Evolutionary conservation across 176 grass and related monocot genomes (phyloP).

Genomic region (Olyra latifolia): DNA sequence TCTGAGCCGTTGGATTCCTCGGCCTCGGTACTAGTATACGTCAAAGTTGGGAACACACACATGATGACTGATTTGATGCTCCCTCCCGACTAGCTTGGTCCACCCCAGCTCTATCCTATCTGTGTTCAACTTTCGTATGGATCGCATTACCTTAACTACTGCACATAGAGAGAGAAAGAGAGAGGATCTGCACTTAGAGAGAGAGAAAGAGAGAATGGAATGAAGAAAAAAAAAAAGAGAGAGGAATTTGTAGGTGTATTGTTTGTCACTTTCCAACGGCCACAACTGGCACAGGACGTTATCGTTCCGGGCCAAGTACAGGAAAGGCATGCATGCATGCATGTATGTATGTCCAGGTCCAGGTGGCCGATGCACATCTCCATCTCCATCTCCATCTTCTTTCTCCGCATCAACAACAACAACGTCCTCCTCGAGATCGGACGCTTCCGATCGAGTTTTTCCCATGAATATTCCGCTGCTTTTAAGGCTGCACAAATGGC

Average conservation of each 20-base stretch:
- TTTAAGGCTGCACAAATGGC: too few relatives aligned
- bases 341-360: too few relatives aligned
- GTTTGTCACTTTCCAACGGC: slow-evolving; percentile 49
- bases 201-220: too few relatives aligned
- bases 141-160: too few relatives aligned
- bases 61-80: too few relatives aligned
- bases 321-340: background rate
- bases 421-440: too few relatives aligned
- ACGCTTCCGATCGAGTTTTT: background rate
- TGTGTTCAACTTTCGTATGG: background rate
- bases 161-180: too few relatives aligned
- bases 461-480: background rate
- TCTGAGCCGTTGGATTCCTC: background rate
- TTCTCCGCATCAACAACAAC: slow-evolving; percentile 6
- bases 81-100: too few relatives aligned
- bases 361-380: background rate
- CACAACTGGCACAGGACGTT: slow-evolving; percentile 25
- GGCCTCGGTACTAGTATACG: too few relatives aligned
- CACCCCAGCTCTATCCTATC: background rate
- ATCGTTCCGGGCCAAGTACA: background rate
- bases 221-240: background rate
- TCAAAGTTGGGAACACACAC: background rate
- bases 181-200: too few relatives aligned
- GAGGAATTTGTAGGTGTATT: background rate
- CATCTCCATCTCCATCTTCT: too few relatives aligned